Conservation (phyloP, 2,329 filamentous ascomycete species). For the Incumbomyces lentus region DNA sequence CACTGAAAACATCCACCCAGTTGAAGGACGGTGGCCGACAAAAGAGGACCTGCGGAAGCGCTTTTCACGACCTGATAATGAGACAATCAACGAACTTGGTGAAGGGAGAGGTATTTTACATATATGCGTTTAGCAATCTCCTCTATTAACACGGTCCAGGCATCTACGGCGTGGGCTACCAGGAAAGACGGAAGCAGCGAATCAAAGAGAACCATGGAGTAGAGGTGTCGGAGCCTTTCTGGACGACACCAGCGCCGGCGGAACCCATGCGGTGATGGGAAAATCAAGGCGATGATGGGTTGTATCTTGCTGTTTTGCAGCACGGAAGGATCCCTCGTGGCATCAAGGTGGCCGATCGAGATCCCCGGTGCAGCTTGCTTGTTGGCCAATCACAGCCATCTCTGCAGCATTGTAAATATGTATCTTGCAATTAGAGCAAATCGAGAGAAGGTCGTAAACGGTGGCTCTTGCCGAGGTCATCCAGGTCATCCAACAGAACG, state of each 20-base stretch:
- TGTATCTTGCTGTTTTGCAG: not conserved
- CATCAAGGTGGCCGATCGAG: too few relatives aligned
- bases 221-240: constrained; percentile 58
- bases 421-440: too few relatives aligned
- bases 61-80: constrained; percentile 62
- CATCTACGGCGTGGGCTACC: constrained; percentile 70
- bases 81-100: constrained; percentile 71
- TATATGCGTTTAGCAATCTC: not conserved
- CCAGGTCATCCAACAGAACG: too few relatives aligned
- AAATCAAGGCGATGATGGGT: not conserved
- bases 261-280: constrained; percentile 18
- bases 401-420: too few relatives aligned
- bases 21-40: constrained; percentile 59
- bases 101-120: constrained; percentile 67
- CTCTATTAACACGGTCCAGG: constrained; percentile 40
- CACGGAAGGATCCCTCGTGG: not conserved
- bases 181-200: constrained; percentile 69
- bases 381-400: too few relatives aligned
- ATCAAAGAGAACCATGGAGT: constrained; percentile 82
- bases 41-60: constrained; percentile 66
- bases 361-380: too few relatives aligned
- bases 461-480: too few relatives aligned
- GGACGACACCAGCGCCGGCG: constrained; percentile 11
- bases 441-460: too few relatives aligned
- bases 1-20: constrained; percentile 32